Evolutionary conservation across 768 basidiomycete species (phyloP).

Genomic region (Suillus plorans): DNA sequence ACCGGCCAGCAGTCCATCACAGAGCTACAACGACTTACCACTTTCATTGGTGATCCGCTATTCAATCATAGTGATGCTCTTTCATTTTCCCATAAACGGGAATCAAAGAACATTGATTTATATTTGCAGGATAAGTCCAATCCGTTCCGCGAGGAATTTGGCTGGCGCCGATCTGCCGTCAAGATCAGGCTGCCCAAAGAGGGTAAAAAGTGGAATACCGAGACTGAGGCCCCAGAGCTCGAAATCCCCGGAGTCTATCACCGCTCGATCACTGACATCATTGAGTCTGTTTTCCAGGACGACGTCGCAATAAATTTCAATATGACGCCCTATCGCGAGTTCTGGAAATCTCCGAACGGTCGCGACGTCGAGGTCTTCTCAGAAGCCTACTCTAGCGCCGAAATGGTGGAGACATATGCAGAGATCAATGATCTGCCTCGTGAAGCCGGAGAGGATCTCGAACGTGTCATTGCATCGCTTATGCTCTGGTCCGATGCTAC

Average conservation of each 20-base stretch:
- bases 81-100: constrained; percentile 15
- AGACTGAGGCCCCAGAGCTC: constrained; percentile 3
- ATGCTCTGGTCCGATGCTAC: too few species aligned
- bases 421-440: not conserved
- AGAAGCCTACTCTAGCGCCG: not conserved
- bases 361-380: not conserved
- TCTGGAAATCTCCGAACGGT: not conserved
- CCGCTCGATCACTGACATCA: constrained; percentile 5
- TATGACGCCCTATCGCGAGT: constrained; percentile 4
- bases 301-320: not conserved
- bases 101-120: not conserved
- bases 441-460: too few species aligned
- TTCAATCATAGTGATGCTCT: constrained; percentile 23
- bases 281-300: constrained; percentile 1
- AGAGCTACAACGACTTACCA: constrained; percentile 26
- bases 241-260: not conserved
- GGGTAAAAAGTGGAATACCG: not conserved
- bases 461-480: too few species aligned
- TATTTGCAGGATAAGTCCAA: constrained; percentile 15
- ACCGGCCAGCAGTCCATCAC: constrained; percentile 21
- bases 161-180: constrained; percentile 25
- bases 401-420: not conserved
- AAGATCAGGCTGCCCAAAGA: constrained; percentile 1
- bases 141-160: constrained; percentile 10
- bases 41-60: constrained; percentile 19